Conservation (phyloP, 192 early-diverging fungal species). For the Backusella macrospora region DNA sequence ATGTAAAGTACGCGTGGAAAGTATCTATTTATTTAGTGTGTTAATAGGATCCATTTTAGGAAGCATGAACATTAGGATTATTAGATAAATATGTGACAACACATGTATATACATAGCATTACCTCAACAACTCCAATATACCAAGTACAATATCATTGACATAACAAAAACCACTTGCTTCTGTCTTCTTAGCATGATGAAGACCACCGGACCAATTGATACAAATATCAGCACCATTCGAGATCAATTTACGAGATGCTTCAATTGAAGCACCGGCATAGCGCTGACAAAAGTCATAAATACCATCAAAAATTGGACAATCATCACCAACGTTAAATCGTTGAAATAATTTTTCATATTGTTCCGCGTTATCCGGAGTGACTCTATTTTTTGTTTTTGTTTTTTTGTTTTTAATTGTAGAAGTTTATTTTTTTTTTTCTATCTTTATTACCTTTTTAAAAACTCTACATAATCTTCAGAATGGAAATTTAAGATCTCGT, state of each 20-base stretch:
- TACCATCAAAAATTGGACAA: constrained; percentile 96
- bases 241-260: constrained; percentile 82
- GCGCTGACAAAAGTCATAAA: constrained; percentile 93
- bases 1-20: constrained; percentile 91
- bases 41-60: no score
- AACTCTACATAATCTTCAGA: constrained; percentile 96
- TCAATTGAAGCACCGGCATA: constrained; percentile 95
- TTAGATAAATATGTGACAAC: neutral
- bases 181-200: constrained; percentile 86
- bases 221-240: constrained; percentile 84
- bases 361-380: constrained; percentile 71
- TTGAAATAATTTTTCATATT: constrained; percentile 57
- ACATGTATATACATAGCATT: neutral
- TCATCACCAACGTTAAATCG: constrained; percentile 96
- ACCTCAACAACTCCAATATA: constrained; percentile 84
- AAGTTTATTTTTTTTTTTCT: neutral
- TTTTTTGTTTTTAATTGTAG: neutral
- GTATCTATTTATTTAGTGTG: no score
- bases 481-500: constrained; percentile 94
- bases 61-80: neutral
- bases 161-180: constrained; percentile 97
- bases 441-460: constrained; percentile 64
- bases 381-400: constrained; percentile 53
- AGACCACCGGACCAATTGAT: constrained; percentile 99
- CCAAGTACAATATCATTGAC: constrained; percentile 98